A percentile compares a stretch with the other conserved stretches of the same genome.
Conservation (phyloP, 352 stramenopile genomes). For the Phytophthora ohioensis region DNA sequence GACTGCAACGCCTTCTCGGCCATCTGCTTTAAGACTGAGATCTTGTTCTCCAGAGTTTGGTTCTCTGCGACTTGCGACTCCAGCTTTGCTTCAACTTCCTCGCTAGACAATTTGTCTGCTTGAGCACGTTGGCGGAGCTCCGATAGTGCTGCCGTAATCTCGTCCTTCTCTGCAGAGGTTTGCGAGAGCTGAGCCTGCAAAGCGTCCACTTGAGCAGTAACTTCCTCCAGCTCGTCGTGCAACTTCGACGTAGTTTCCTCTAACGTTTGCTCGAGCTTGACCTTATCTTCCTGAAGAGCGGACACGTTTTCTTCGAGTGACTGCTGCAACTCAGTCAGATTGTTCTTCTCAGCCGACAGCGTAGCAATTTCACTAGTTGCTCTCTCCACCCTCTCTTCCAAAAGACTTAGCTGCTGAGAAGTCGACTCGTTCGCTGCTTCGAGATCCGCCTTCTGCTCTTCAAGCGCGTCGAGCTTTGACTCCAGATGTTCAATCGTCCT, state of each 20-base stretch:
- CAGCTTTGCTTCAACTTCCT: conserved; percentile 33
- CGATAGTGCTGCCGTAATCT: conserved; percentile 13
- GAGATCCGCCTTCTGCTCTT: conserved; percentile 51
- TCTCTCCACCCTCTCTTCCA: conserved; percentile 34
- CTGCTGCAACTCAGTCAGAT: conserved; percentile 37
- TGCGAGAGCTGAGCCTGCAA: conserved; percentile 34
- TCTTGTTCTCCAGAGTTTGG: conserved; percentile 41
- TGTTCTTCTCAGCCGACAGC: conserved; percentile 38
- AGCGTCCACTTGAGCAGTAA: conserved; percentile 23
- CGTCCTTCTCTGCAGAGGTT: conserved; percentile 33
- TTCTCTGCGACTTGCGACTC: conserved; percentile 38
- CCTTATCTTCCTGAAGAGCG: conserved; percentile 49
- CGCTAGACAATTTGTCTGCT: conserved; percentile 32
- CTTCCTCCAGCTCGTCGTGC: conserved; percentile 36
- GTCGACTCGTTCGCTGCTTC: conserved; percentile 36
- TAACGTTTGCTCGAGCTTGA: conserved; percentile 46
- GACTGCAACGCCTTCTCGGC: conserved; percentile 46
- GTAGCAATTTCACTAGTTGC: conserved; percentile 35
- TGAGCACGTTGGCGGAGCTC: conserved; percentile 25
- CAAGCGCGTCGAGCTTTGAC: conserved; percentile 41
- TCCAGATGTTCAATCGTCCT: conserved; percentile 43
- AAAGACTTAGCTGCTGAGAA: conserved; percentile 31
- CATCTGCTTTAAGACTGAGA: conserved; percentile 42
- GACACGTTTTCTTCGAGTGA: conserved; percentile 49
- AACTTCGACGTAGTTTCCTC: conserved; percentile 47